Conservation (phyloP, 441 rosid genomes). For the Bocquillonia castaneifolia region DNA sequence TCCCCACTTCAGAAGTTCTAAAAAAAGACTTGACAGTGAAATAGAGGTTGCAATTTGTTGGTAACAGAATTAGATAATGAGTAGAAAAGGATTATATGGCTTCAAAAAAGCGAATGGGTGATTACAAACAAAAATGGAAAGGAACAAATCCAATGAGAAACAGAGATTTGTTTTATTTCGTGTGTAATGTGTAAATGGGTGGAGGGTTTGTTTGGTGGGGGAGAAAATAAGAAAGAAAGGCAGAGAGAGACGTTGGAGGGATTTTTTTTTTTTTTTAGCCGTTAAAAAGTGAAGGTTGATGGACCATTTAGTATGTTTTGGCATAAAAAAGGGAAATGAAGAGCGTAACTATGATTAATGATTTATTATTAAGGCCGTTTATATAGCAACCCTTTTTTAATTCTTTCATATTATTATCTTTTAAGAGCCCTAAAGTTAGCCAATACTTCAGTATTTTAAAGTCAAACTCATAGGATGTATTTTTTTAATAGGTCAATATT, state of each 20-base stretch:
- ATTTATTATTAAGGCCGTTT: not conserved
- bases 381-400: too few relatives aligned
- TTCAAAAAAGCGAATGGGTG: not conserved
- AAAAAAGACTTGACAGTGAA: not conserved
- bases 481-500: too few relatives aligned
- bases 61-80: not conserved
- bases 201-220: not conserved
- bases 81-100: not conserved
- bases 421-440: too few relatives aligned
- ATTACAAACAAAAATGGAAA: not conserved
- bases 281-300: constrained; percentile 2
- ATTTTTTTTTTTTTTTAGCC: constrained; percentile 5
- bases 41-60: not conserved
- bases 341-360: constrained; percentile 9
- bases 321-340: not conserved
- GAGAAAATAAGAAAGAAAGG: not conserved
- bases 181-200: not conserved
- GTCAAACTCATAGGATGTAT: too few relatives aligned
- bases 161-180: not conserved
- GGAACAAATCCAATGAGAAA: not conserved
- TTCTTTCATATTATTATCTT: too few relatives aligned
- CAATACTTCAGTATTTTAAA: too few relatives aligned
- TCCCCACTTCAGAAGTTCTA: too few relatives aligned
- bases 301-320: not conserved
- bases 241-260: constrained; percentile 5